Evolutionary conservation across 139 green algal species (phyloP), one percentile per base, ranked within the genome.

Genomic region (Dunaliella sp.): DNA sequence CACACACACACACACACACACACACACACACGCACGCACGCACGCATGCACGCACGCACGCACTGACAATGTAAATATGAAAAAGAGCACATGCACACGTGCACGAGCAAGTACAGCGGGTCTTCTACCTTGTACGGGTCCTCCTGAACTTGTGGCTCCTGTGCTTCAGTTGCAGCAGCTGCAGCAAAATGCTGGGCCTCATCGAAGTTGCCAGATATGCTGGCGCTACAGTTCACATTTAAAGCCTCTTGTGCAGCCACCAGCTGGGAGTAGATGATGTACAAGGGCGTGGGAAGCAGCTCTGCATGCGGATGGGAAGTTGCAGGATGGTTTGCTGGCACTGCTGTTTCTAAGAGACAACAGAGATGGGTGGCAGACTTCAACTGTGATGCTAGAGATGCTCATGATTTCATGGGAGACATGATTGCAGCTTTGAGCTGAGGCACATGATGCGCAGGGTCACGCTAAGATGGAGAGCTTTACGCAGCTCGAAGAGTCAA

Each of bases 241-340:
- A 93, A 84, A 7, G 89, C 89, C 35, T 95, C 89, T 21, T 82
- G 30, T 48, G 83, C 84, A 0, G 90, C 89, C 30, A 84, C 82
- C 1, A 96, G 79, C 87, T 95, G 93, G 7, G 89, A 89, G 88
- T 94, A 96, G n/a, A 94, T 48, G 33, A 95, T 84, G 86, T 94
- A 95, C 12, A 96, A 83, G 0, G 92, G 89, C 38, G 88, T 80
- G 24, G 93, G 92, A 33, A 96, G 88, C 38, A 96, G 88, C 34
- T 91, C 85, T 33, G 92, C 87, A 28, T 59, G 58, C n/a, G n/a
- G n/a, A n/a, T n/a, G n/a, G n/a, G n/a, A n/a, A n/a, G n/a, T n/a
- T n/a, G n/a, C n/a, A n/a, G n/a, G n/a, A n/a, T n/a, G n/a, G n/a
- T n/a, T n/a, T n/a, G n/a, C n/a, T n/a, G n/a, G n/a, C n/a, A n/a